A percentile compares a stretch with the other conserved stretches of the same genome.
phyloP scores from a whole-genome alignment of 345 rosid species.

The Rhodamnia rubescens region DNA sequence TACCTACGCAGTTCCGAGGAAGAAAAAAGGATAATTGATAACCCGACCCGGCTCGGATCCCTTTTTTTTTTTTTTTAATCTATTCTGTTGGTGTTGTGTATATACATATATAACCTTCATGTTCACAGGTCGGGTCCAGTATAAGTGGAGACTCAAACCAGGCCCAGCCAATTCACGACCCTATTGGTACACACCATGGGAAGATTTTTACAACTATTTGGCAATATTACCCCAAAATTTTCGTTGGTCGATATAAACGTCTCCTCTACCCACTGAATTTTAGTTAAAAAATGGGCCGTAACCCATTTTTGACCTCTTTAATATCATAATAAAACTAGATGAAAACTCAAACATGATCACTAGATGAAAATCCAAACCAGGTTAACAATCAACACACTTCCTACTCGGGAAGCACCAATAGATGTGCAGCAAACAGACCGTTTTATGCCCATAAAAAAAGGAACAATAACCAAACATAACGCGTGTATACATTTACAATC shows the following conservation, averaged over 20 bases:
- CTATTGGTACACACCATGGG: too few relatives aligned
- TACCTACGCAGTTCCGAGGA: too few relatives aligned
- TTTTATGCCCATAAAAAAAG: neutral
- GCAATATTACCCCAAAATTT: neutral
- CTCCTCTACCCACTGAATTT: neutral
- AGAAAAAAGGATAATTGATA: too few relatives aligned
- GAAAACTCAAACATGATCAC: neutral
- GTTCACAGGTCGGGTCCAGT: too few relatives aligned
- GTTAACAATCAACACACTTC: neutral
- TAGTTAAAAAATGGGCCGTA: neutral
- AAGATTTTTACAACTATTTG: neutral
- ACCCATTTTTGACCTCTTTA: neutral
- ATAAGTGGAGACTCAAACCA: too few relatives aligned
- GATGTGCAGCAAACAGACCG: neutral
- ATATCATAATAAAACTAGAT: neutral
- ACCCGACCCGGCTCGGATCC: fast-evolving
- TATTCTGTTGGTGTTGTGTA: too few relatives aligned
- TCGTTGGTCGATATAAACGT: neutral
- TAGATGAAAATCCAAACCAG: neutral
- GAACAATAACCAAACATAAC: neutral
- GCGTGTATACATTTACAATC: neutral
- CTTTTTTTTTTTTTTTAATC: too few relatives aligned
- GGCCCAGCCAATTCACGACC: too few relatives aligned
- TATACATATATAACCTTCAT: too few relatives aligned
- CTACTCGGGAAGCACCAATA: neutral